Evolutionary conservation across 2,329 filamentous ascomycete species (phyloP).

Genomic region (Phaeophleospora eucalypticola): DNA sequence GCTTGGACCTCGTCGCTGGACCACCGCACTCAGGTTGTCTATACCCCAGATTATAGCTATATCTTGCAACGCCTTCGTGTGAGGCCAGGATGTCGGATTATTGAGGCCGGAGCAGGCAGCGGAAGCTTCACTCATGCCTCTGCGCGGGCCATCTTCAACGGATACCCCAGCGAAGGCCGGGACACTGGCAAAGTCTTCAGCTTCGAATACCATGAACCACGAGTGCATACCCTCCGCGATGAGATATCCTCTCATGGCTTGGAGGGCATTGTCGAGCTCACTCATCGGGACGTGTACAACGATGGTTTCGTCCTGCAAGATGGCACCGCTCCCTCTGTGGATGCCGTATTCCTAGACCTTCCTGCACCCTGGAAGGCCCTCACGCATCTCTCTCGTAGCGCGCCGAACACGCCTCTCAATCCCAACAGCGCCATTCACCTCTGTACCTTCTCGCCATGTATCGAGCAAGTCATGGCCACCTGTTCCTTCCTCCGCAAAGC

Average conservation of each 20-base stretch:
- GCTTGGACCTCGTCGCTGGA: constrained; percentile 77
- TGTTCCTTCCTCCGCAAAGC: constrained; percentile 73
- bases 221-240: constrained; percentile 63
- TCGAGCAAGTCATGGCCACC: constrained; percentile 89
- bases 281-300: constrained; percentile 74
- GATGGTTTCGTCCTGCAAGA: constrained; percentile 61
- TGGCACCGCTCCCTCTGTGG: constrained; percentile 51
- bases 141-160: constrained; percentile 70
- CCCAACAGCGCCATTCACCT: constrained; percentile 69
- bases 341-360: constrained; percentile 73
- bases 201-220: constrained; percentile 74
- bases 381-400: constrained; percentile 62
- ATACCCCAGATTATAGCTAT: constrained; percentile 83
- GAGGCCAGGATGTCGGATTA: constrained; percentile 66
- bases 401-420: constrained; percentile 56
- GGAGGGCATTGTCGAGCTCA: constrained; percentile 63
- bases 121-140: constrained; percentile 81
- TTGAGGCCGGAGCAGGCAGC: constrained; percentile 77
- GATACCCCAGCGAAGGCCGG: constrained; percentile 45
- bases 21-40: constrained; percentile 80
- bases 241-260: constrained; percentile 68
- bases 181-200: constrained; percentile 68
- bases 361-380: constrained; percentile 78
- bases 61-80: constrained; percentile 72
- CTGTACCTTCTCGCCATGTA: constrained; percentile 94